Conservation (phyloP, 768 basidiomycete species). For the Trametes cubensis region DNA sequence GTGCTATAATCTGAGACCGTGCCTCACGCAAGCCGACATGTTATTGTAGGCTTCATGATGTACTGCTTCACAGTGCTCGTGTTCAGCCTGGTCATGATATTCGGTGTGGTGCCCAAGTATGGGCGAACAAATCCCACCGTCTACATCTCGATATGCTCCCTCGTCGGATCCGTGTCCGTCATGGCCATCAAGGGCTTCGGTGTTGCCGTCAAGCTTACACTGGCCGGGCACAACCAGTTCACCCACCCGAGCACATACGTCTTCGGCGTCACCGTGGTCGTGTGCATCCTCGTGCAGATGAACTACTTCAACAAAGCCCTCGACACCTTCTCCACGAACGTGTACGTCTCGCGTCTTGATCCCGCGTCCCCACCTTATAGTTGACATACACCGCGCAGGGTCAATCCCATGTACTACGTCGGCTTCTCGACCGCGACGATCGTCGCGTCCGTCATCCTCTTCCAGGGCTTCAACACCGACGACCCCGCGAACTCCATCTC, state of each 20-base stretch:
- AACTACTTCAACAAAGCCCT: slow-evolving; percentile 98
- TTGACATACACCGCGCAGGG: slow-evolving; percentile 47
- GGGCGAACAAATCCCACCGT: slow-evolving; percentile 88
- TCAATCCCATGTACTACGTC: slow-evolving; percentile 98
- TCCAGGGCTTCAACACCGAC: slow-evolving; percentile 95
- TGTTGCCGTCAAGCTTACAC: slow-evolving; percentile 91
- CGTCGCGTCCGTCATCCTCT: slow-evolving; percentile 92
- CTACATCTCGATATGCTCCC: slow-evolving; percentile 94
- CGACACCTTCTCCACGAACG: slow-evolving; percentile 95
- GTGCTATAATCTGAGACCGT: slow-evolving; percentile 28
- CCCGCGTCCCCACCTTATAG: neutral
- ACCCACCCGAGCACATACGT: slow-evolving; percentile 95
- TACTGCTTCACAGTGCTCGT: slow-evolving; percentile 87
- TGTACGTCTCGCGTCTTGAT: slow-evolving; percentile 57
- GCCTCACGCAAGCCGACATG: neutral
- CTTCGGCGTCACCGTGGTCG: slow-evolving; percentile 78
- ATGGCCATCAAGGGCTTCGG: slow-evolving; percentile 99
- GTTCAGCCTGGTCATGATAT: slow-evolving; percentile 86
- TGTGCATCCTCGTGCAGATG: slow-evolving; percentile 92
- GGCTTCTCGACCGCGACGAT: slow-evolving; percentile 94
- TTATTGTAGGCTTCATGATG: slow-evolving; percentile 74
- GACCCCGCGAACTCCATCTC: slow-evolving; percentile 82
- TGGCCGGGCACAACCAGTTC: slow-evolving; percentile 94
- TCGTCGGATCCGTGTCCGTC: slow-evolving; percentile 95
- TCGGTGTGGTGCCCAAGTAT: slow-evolving; percentile 77